These are phyloP conservation scores for Trematosphaeria pertusa DNA, from an alignment of 2,329 filamentous ascomycete genomes.

Conservation along the genomic window DNA sequence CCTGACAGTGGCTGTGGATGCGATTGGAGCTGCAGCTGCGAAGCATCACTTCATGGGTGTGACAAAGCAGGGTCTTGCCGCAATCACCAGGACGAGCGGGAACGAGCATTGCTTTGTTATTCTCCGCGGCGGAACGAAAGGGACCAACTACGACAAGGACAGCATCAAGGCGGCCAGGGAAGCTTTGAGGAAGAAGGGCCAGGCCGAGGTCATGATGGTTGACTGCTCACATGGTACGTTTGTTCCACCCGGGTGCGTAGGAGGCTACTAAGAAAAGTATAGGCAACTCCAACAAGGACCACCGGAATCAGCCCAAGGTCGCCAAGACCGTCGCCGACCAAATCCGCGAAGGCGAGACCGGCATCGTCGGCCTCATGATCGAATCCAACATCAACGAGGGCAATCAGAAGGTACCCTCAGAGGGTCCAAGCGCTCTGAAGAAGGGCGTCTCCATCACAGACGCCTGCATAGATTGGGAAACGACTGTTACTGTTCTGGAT, in stretches of 20 bases:
- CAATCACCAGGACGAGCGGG: slow-evolving; percentile 89
- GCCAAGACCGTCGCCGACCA: slow-evolving; percentile 83
- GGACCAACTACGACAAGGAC: slow-evolving; percentile 91
- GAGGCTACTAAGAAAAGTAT: slow-evolving; percentile 18
- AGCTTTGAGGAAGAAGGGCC: slow-evolving; percentile 79
- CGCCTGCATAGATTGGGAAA: slow-evolving; percentile 94
- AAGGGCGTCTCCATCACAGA: slow-evolving; percentile 95
- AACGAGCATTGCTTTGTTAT: slow-evolving; percentile 99
- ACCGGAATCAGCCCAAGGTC: slow-evolving; percentile 96
- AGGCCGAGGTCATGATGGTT: slow-evolving; percentile 92
- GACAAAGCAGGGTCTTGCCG: slow-evolving; percentile 94
- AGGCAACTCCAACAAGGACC: slow-evolving; percentile 98
- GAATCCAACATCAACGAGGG: slow-evolving; percentile 96
- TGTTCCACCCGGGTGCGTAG: not conserved
- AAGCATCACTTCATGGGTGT: slow-evolving; percentile 98
- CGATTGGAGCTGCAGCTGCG: slow-evolving; percentile 81
- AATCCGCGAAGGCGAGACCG: slow-evolving; percentile 83
- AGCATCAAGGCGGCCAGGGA: slow-evolving; percentile 82
- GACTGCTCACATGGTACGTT: slow-evolving; percentile 93
- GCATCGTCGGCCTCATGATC: slow-evolving; percentile 97
- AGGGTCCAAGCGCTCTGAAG: slow-evolving; percentile 79
- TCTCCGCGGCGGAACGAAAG: slow-evolving; percentile 86
- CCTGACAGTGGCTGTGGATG: slow-evolving; percentile 90
- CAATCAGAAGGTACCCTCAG: slow-evolving; percentile 77
- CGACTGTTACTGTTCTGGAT: slow-evolving; percentile 80